These are phyloP conservation scores for Camellia granthamiana DNA, from an alignment of 148 eudicot genomes.

Conservation along the genomic window DNA sequence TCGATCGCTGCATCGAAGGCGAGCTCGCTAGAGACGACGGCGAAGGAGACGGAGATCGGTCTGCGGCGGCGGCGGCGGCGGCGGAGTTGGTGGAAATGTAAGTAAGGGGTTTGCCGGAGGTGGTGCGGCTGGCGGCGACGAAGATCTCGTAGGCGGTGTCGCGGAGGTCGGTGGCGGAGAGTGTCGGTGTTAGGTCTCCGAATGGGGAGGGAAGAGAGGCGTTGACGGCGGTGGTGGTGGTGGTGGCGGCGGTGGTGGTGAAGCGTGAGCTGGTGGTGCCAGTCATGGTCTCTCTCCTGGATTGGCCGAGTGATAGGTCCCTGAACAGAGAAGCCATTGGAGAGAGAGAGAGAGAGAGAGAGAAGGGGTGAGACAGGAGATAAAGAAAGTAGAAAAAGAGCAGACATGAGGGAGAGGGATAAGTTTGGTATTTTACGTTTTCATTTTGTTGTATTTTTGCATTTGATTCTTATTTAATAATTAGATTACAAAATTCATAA, in stretches of 20 bases:
- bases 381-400: neutral
- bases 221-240: constrained; percentile 25
- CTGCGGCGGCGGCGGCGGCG: neutral
- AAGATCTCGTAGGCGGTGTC: constrained; percentile 86
- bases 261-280: constrained; percentile 30
- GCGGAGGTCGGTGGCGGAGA: constrained; percentile 76
- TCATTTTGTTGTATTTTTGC: too few species aligned
- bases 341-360: constrained; percentile 25
- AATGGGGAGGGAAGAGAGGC: constrained; percentile 69
- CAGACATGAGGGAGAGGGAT: neutral
- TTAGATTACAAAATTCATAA: too few species aligned
- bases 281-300: constrained; percentile 39
- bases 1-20: constrained; percentile 50
- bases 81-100: constrained; percentile 24
- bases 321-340: constrained; percentile 82
- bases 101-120: constrained; percentile 68
- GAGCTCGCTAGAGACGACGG: constrained; percentile 19
- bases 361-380: constrained; percentile 15
- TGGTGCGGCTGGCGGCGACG: constrained; percentile 79
- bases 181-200: constrained; percentile 57
- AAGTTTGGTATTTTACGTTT: neutral
- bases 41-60: constrained; percentile 22
- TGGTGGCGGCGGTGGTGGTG: constrained; percentile 16
- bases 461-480: too few species aligned
- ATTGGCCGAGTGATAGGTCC: constrained; percentile 55